phyloP scores from a whole-genome alignment of 257 asterid species.

The Solanum chilense region DNA sequence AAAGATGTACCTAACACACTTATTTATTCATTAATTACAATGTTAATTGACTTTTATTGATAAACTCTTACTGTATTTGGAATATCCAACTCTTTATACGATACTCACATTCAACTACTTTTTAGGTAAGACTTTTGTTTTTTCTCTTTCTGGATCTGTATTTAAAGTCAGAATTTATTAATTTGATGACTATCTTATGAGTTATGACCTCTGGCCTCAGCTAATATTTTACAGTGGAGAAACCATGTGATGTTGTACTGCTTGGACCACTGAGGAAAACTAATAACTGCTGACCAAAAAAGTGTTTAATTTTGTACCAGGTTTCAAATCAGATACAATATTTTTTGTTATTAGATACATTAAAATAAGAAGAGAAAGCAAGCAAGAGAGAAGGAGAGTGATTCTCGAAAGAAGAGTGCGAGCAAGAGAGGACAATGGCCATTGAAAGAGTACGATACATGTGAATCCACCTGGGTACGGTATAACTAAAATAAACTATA shows the following conservation, averaged over 20 bases:
- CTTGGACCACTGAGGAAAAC: background rate
- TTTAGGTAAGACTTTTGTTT: background rate
- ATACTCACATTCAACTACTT: background rate
- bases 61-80: background rate
- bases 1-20: background rate
- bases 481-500: too few relatives aligned
- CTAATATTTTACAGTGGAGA: background rate
- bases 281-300: background rate
- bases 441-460: too few relatives aligned
- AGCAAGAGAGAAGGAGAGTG: background rate
- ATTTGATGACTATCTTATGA: background rate
- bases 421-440: too few relatives aligned
- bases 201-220: background rate
- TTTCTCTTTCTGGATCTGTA: background rate
- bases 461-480: rapidly evolving
- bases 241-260: background rate
- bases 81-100: background rate
- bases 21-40: background rate
- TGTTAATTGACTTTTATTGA: background rate
- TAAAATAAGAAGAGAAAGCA: background rate
- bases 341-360: background rate
- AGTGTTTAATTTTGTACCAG: too few relatives aligned
- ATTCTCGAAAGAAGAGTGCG: background rate
- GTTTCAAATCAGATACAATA: too few relatives aligned
- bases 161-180: background rate